Conservation (phyloP, 768 basidiomycete genomes). For the Podaxis sp. region DNA sequence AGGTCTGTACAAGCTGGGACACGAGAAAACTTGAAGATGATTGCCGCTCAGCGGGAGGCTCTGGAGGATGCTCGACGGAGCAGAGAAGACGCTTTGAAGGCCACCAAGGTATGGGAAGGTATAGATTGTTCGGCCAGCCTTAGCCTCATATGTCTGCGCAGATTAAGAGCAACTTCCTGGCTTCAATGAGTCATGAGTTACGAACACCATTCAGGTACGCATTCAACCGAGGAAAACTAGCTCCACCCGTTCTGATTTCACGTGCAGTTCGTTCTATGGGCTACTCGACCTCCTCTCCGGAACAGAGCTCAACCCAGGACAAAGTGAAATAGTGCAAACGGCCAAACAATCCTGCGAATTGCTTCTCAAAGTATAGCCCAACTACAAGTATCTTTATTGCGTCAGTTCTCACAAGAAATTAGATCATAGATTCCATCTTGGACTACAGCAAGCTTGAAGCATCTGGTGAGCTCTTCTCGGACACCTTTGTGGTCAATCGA, state of each 20-base stretch:
- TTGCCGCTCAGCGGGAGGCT: conserved; percentile 66
- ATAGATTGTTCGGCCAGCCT: not conserved
- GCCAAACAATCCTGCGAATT: conserved; percentile 79
- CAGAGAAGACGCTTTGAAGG: conserved; percentile 70
- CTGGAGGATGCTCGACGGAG: conserved; percentile 68
- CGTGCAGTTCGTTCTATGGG: conserved; percentile 67
- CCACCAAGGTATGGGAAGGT: conserved; percentile 52
- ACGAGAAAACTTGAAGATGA: conserved; percentile 74
- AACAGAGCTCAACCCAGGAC: conserved; percentile 65
- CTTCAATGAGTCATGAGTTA: conserved; percentile 77
- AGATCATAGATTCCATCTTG: conserved; percentile 79
- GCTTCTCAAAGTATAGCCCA: conserved; percentile 51
- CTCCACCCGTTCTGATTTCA: not conserved
- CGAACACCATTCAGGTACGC: conserved; percentile 73
- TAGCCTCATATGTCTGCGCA: conserved; percentile 21
- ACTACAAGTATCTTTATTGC: not conserved
- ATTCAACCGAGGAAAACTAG: not conserved
- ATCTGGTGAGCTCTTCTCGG: conserved; percentile 41
- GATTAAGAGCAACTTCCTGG: conserved; percentile 79
- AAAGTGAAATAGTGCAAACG: conserved; percentile 78
- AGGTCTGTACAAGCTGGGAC: conserved; percentile 74
- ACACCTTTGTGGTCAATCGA: too few species aligned
- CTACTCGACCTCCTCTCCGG: conserved; percentile 71
- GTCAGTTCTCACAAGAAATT: conserved; percentile 11
- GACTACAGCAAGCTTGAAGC: conserved; percentile 82